Evolutionary conservation across 2,329 filamentous ascomycete genomes (phyloP).

Genomic region (Ceratocystis ficicola): DNA sequence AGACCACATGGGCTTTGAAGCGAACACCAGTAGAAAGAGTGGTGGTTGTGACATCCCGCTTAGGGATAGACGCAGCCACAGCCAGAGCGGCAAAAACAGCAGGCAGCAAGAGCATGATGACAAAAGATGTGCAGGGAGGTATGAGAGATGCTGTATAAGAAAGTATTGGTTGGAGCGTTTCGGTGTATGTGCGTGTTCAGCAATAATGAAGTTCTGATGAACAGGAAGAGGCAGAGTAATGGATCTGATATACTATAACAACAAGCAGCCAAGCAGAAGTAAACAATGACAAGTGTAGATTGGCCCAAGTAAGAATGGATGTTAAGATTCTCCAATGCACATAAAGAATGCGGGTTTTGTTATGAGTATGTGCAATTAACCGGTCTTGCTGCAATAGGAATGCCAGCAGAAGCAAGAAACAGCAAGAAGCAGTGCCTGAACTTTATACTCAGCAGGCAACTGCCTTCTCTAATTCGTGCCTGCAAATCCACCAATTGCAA

Average conservation of each 20-base stretch:
- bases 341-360: neutral
- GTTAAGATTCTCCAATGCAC: neutral
- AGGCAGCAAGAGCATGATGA: conserved; percentile 15
- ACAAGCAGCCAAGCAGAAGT: neutral
- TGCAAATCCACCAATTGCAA: too few species aligned
- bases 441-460: neutral
- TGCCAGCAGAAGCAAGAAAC: neutral
- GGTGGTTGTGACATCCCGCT: conserved; percentile 23
- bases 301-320: neutral
- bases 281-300: neutral
- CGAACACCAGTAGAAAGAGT: conserved; percentile 32
- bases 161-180: neutral
- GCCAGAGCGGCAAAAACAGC: conserved; percentile 14
- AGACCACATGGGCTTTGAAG: conserved; percentile 35
- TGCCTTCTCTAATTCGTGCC: too few species aligned
- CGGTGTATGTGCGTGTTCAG: neutral
- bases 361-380: neutral
- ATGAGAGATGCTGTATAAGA: neutral
- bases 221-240: neutral
- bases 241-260: neutral
- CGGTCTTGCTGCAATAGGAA: neutral
- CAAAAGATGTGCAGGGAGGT: neutral
- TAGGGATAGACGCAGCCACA: conserved; percentile 23
- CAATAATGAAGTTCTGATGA: neutral
- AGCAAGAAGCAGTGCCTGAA: neutral